phyloP scores from a whole-genome alignment of 805 yeast species.

The Metschnikowia amazonensis region DNA sequence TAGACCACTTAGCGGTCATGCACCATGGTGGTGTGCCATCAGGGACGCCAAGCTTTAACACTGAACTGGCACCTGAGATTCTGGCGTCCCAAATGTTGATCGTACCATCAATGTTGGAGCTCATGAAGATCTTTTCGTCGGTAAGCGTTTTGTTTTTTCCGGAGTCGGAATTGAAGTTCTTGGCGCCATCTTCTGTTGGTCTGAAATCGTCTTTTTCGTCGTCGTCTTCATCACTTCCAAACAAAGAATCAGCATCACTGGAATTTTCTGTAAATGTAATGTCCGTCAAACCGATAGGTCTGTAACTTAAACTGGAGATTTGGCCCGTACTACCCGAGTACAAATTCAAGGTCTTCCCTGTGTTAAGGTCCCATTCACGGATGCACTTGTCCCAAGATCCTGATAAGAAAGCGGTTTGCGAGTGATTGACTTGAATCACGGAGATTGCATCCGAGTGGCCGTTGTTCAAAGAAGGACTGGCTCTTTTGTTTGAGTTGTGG shows the following conservation, averaged over 20 bases:
- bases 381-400: constrained; percentile 90
- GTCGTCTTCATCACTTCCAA: constrained; percentile 43
- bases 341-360: constrained; percentile 51
- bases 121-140: constrained; percentile 56
- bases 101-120: constrained; percentile 81
- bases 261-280: constrained; percentile 26
- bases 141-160: constrained; percentile 23
- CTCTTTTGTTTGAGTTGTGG: constrained; percentile 32
- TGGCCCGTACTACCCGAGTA: constrained; percentile 70
- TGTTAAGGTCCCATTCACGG: constrained; percentile 79
- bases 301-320: constrained; percentile 66
- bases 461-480: constrained; percentile 8
- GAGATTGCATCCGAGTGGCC: constrained; percentile 78
- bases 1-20: constrained; percentile 83
- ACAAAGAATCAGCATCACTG: constrained; percentile 45
- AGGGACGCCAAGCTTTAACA: constrained; percentile 51
- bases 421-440: constrained; percentile 56
- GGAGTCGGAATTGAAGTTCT: constrained; percentile 15
- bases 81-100: constrained; percentile 82
- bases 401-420: constrained; percentile 63
- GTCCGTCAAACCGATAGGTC: constrained; percentile 56
- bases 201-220: constrained; percentile 9
- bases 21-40: constrained; percentile 90
- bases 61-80: constrained; percentile 29
- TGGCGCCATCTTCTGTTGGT: neutral